A percentile compares a stretch with the other conserved stretches of the same genome.
Conservation (phyloP, 805 yeast genomes). For the Lachancea nothofagi region DNA sequence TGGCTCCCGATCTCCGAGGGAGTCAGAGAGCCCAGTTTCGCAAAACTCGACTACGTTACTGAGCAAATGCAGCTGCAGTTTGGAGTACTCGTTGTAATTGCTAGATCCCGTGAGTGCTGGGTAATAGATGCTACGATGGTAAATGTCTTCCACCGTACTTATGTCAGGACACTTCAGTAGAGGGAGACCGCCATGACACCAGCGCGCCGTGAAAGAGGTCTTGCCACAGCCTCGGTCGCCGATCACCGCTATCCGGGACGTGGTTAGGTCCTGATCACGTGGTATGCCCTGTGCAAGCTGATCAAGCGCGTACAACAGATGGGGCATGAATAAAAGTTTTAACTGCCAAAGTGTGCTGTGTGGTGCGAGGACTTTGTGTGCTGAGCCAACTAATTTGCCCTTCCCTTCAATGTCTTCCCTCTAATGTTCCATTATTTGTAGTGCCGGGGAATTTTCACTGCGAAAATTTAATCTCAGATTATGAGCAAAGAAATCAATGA, state of each 20-base stretch:
- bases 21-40: too few relatives aligned
- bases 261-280: constrained; percentile 18
- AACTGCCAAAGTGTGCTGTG: too few relatives aligned
- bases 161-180: neutral
- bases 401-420: too few relatives aligned
- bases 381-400: too few relatives aligned
- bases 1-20: neutral
- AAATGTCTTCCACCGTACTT: neutral
- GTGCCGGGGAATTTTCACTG: too few relatives aligned
- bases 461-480: too few relatives aligned
- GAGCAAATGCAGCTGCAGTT: constrained; percentile 1
- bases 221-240: constrained; percentile 25
- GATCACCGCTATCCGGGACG: constrained; percentile 23
- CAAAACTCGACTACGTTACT: neutral
- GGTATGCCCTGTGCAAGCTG: constrained; percentile 7
- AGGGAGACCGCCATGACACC: constrained; percentile 12
- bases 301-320: constrained; percentile 1
- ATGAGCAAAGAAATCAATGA: too few relatives aligned
- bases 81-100: neutral
- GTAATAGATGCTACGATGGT: neutral
- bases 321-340: neutral
- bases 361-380: too few relatives aligned
- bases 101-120: constrained; percentile 1
- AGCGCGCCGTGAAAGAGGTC: constrained; percentile 22
- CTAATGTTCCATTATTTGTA: too few relatives aligned